Base-by-base conservation (phyloP, 306 rosid species). In the Glycine latifolia region DNA sequence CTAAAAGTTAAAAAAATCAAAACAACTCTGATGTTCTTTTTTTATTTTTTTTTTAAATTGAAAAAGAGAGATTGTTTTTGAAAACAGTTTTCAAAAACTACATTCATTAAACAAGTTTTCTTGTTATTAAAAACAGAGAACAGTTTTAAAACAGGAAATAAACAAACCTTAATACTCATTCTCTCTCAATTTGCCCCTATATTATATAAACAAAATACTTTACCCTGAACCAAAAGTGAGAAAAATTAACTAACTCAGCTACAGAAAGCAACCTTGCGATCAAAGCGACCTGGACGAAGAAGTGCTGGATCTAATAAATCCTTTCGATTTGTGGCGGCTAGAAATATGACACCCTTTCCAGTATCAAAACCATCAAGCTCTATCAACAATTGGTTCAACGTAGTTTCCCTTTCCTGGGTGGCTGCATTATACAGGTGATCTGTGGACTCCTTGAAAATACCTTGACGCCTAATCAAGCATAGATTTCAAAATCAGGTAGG, bases 311-410 rank as follows among this genome's bases (percentile, higher is more conserved):
- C 99, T 80, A 95, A 85, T 87, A 95, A 87, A 90, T 95, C 99
- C 89, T 91, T 87, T 69, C 99, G 97, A 86, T 95, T 95, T 71
- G 99, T 95, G 81, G 99, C 99, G 74, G 86, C 99, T 78, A 95
- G 91, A 89, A 95, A 95, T 85, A 93, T 95, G 79, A 95, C 97
- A 62, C 99, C 99, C 91, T 93, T 95, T 63, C 99, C 99, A 20
- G 99, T 95, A 89, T 95, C 99, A 82, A 95, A 95, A 50, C 99
- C 99, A 82, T 95, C 99, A 85, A 95, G 99, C 85, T 95, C 99
- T 69, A 93, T 95, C 83, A 95, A 83, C 79, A 95, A 92, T 85
- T 95, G 99, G 85, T 95, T 95, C 92, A 95, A 81, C 71, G 99
- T 93, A 58, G 99, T 95, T 88, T 95, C 99, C 88, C 99, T 91